These are phyloP conservation scores for Populus tomentosa DNA, from an alignment of 441 rosid genomes.

Conservation along the genomic window DNA sequence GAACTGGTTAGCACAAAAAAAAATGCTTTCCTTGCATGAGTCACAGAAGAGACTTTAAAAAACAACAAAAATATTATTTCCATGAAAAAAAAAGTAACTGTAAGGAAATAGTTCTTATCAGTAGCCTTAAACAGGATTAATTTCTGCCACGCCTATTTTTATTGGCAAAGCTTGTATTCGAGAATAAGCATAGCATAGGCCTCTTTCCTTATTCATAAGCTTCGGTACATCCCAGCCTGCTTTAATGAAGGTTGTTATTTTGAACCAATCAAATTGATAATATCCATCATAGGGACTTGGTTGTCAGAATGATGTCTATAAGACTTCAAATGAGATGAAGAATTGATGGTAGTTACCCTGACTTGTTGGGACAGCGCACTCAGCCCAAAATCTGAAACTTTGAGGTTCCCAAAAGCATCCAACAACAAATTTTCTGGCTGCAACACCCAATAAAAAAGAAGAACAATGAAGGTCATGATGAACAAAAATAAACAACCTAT, in stretches of 20 bases:
- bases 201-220: not conserved
- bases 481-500: conserved; percentile 1
- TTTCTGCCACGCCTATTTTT: conserved; percentile 23
- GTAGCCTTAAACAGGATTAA: not conserved
- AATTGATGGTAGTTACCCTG: conserved; percentile 52
- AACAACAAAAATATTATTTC: not conserved
- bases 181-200: not conserved
- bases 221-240: not conserved
- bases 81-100: not conserved
- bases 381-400: conserved; percentile 96
- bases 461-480: not conserved
- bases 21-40: not conserved
- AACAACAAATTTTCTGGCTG: conserved; percentile 92
- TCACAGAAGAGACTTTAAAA: not conserved
- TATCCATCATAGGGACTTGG: conserved; percentile 20
- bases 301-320: conserved; percentile 24
- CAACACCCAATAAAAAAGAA: conserved; percentile 34
- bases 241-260: not conserved
- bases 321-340: not conserved
- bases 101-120: not conserved
- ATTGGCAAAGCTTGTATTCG: not conserved
- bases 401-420: conserved; percentile 84
- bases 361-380: conserved; percentile 96
- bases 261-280: not conserved
- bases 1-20: conserved; percentile 15